Base-by-base conservation (phyloP, 305 asterid species). In the Fraxinus albicans region DNA sequence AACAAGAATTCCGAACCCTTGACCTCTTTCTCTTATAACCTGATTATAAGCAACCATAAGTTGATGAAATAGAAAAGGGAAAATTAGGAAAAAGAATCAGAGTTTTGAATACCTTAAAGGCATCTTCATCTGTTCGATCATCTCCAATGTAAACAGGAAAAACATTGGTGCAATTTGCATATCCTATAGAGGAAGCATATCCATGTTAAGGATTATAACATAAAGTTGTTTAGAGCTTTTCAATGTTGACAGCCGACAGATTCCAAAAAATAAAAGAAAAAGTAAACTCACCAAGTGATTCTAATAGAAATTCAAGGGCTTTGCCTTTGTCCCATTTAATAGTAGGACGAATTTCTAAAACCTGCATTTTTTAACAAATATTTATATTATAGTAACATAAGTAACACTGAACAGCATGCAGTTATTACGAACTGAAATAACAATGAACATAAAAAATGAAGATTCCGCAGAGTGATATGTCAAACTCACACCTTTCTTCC, bases 271-370 rank as follows among this genome's bases (percentile, higher is more conserved):
- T 15, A 42, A 70, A 69, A 3, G 25, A 42, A 17, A 34, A 10
- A 19, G 27, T 15, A 12, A 75, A 88, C 95, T 88, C 77, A 95
- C 99, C 99, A 44, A 96, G 96, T 27, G 99, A 93, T 81, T 94
- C 94, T 25, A 96, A 81, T 42, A 96, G 88, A 80, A 96, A 96
- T 86, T 96, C 99, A 25, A 96, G 93, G 80, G 99, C 99, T 91
- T 96, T 96, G 80, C 99, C 99, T 79, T 96, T 96, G 94, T 96
- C 98, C 99, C 99, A 96, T 86, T 93, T 94, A 85, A 94, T 93
- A 29, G 92, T 89, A 50, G 99, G 99, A 27, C 99, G 96, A 21
- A 96, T 91, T 87, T 96, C 99, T 21, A 96, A 86, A 35, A 94
- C 98, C 98, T 94, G 89, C 84, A 89, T 58, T 83, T 25, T 76